Percentiles rank a stretch among this genome's conserved stretches.
Conservation (phyloP, 805 yeast genomes). For the Candida nemodendra region DNA sequence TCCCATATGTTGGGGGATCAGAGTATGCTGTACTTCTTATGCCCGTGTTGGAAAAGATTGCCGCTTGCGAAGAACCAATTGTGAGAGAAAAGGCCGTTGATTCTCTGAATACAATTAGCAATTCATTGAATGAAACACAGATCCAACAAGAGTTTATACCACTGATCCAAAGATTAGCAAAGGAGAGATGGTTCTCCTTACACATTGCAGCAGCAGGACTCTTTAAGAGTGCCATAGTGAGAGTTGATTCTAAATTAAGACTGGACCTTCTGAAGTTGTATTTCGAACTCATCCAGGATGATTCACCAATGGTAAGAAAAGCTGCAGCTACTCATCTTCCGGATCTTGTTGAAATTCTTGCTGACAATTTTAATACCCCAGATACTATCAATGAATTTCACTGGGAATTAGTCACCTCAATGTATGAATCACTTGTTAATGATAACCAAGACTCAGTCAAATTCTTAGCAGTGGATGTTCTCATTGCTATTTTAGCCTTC, state of each 20-base stretch:
- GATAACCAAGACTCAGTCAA: constrained; percentile 96
- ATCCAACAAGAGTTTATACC: constrained; percentile 67
- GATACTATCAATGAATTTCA: constrained; percentile 56
- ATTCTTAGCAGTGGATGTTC: constrained; percentile 81
- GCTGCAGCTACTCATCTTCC: constrained; percentile 90
- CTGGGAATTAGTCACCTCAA: constrained; percentile 74
- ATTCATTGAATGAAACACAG: constrained; percentile 61
- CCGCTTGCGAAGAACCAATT: constrained; percentile 92
- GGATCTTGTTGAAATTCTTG: constrained; percentile 57
- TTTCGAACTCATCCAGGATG: constrained; percentile 75
- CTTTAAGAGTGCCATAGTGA: constrained; percentile 64
- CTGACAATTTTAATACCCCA: constrained; percentile 31
- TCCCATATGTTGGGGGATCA: constrained; percentile 86
- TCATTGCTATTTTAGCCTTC: constrained; percentile 75
- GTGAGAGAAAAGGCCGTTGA: constrained; percentile 94
- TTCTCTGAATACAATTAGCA: constrained; percentile 71
- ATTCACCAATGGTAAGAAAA: constrained; percentile 97
- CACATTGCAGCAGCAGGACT: constrained; percentile 91
- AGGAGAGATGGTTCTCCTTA: constrained; percentile 92
- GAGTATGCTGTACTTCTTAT: constrained; percentile 56
- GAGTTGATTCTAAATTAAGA: constrained; percentile 55
- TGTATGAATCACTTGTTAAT: constrained; percentile 73
- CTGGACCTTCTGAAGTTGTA: constrained; percentile 64
- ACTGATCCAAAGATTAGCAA: constrained; percentile 71
- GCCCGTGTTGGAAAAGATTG: constrained; percentile 76